phyloP scores from a whole-genome alignment of 2,329 filamentous ascomycete genomes.

The Colletotrichum sansevieriae region DNA sequence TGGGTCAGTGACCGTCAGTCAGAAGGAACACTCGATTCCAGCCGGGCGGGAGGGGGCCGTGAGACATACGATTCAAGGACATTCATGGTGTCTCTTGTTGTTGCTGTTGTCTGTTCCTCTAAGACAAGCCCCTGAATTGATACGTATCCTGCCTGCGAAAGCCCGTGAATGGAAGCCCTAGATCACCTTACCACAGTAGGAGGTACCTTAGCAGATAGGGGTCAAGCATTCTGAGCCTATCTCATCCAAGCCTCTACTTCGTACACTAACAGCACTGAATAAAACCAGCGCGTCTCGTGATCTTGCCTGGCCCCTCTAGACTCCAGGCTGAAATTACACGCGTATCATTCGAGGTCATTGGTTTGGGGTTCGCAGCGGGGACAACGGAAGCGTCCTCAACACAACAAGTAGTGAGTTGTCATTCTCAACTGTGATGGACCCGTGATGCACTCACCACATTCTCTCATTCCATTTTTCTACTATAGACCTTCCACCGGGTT shows the following conservation, averaged over 20 bases:
- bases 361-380: slow-evolving; percentile 23
- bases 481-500: slow-evolving; percentile 24
- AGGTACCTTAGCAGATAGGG: no score
- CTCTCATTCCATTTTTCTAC: slow-evolving; percentile 5
- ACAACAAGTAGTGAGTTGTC: not conserved
- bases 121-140: no score
- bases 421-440: not conserved
- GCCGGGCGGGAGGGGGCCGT: slow-evolving; percentile 20
- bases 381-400: slow-evolving; percentile 17
- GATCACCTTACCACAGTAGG: no score
- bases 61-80: slow-evolving; percentile 23
- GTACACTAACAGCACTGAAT: no score
- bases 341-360: slow-evolving; percentile 5
- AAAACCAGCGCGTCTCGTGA: slow-evolving; percentile 22
- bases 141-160: no score
- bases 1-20: no score
- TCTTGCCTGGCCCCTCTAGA: slow-evolving; percentile 33
- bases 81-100: slow-evolving; percentile 11
- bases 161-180: no score
- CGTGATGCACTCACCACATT: slow-evolving; percentile 28
- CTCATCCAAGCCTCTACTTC: not conserved
- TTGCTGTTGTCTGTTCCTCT: not conserved
- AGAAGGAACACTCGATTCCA: slow-evolving; percentile 30
- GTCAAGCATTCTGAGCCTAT: not conserved
- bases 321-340: slow-evolving; percentile 20